Base-by-base conservation (phyloP, 1,139 yeast genomes). In the Kodamaea arcana region DNA sequence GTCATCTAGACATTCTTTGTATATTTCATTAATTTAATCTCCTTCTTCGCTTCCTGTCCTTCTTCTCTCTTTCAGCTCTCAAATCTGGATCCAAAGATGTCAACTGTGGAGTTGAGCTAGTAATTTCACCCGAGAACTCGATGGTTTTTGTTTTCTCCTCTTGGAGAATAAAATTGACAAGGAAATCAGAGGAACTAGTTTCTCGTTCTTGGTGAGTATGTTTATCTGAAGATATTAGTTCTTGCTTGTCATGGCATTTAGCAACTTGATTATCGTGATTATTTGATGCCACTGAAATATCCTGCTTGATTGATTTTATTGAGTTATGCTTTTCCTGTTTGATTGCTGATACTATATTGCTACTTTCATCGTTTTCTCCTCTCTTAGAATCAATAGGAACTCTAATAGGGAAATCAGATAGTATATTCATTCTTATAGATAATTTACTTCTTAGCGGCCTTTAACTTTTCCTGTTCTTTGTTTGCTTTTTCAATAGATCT, bases 401-500 rank as follows among this genome's bases (percentile, higher is more conserved):
- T n/a, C 22, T 9, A 18, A 6, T 18, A 18, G 22, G 22, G 22
- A 18, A 18, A 18, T 18, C 9, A 7, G 9, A 7, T 18, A 18
- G 9, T 18, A 18, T 18, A 9, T 18, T 18, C 9, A 18, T 7
- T 7, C 9, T 18, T 9, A 18, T 18, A 7, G 9, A 6, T 9
- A n/a, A 4, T 26, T 36, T 38, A 35, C 36, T 41, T 40, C 45
- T 45, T 43, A 36, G 44, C 46, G 28, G 43, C 43, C 35, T 45
- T 47, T 24, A 25, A 25, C 14, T 17, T 25, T 32, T 44, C 44
- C 39, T 54, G 51, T 16, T 47, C 56, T 54, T 72, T 73, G 41
- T 65, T 70, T 17, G 56, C 58, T 56, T 73, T 82, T 53, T 84
- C 95, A 12, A 85, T 47, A 52, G 84, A 78, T 60, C 94, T 77